Conservation (phyloP, 805 yeast genomes). For the Blastobotrys peoriensis region DNA sequence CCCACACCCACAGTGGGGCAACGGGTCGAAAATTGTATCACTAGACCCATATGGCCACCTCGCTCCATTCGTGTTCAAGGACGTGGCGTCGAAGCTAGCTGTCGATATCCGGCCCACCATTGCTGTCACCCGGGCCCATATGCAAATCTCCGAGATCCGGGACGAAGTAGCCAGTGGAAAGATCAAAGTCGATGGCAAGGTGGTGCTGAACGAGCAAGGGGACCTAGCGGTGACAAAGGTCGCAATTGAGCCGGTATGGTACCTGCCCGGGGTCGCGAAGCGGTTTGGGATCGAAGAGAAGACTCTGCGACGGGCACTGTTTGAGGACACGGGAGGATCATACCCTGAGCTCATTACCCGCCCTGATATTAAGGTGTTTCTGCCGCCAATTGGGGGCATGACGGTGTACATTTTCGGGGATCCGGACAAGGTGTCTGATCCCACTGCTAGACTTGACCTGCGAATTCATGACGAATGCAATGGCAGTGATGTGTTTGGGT, state of each 20-base stretch:
- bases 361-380: constrained; percentile 58
- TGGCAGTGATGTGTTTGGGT: constrained; percentile 64
- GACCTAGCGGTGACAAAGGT: constrained; percentile 57
- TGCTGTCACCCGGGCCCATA: constrained; percentile 60
- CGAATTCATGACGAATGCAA: constrained; percentile 67
- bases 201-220: constrained; percentile 54
- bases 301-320: constrained; percentile 52
- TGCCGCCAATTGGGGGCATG: constrained; percentile 66
- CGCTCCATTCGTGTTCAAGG: constrained; percentile 53
- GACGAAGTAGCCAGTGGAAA: constrained; percentile 51
- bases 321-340: constrained; percentile 67
- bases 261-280: constrained; percentile 61
- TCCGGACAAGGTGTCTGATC: constrained; percentile 48
- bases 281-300: constrained; percentile 52
- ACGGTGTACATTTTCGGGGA: constrained; percentile 64
- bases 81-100: constrained; percentile 38
- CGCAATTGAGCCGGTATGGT: constrained; percentile 70
- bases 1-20: constrained; percentile 53
- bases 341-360: constrained; percentile 64
- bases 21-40: constrained; percentile 51
- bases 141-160: constrained; percentile 53
- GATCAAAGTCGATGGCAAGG: constrained; percentile 51
- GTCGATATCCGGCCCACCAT: constrained; percentile 60
- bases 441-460: constrained; percentile 45
- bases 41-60: constrained; percentile 64